phyloP scores from a whole-genome alignment of 2,329 filamentous ascomycete species.

The Purpureocillium lavendulum region DNA sequence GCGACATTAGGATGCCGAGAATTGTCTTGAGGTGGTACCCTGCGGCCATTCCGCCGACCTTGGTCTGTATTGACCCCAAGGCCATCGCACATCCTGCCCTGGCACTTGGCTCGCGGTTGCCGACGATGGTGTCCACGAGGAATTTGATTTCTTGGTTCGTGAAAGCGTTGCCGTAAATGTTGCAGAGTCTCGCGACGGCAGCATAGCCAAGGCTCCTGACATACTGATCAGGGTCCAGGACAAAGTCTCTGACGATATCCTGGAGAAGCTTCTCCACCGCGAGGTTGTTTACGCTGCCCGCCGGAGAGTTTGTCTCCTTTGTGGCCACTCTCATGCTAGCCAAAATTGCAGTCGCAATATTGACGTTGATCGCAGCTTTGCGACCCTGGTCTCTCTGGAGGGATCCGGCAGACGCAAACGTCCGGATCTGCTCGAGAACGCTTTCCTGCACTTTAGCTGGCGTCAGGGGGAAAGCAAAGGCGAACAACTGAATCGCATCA shows the following conservation, averaged over 20 bases:
- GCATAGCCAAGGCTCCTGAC: constrained; percentile 80
- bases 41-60: constrained; percentile 95
- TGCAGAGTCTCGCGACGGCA: constrained; percentile 79
- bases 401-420: constrained; percentile 72
- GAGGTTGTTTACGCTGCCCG: constrained; percentile 64
- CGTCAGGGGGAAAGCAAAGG: constrained; percentile 82
- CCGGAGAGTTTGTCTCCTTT: constrained; percentile 65
- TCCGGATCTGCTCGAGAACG: constrained; percentile 86
- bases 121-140: constrained; percentile 87
- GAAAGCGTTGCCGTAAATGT: constrained; percentile 72
- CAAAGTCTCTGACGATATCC: constrained; percentile 62
- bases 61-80: constrained; percentile 84
- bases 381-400: constrained; percentile 80
- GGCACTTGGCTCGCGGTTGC: constrained; percentile 86
- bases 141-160: constrained; percentile 87
- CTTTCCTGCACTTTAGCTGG: constrained; percentile 91
- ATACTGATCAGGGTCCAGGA: constrained; percentile 77
- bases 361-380: constrained; percentile 85
- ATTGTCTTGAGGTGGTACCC: constrained; percentile 96
- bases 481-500: constrained; percentile 86
- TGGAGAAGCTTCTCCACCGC: constrained; percentile 80
- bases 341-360: constrained; percentile 74
- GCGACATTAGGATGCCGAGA: constrained; percentile 93
- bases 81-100: constrained; percentile 92
- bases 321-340: constrained; percentile 76